A percentile compares a stretch with the other conserved stretches of the same genome.
Evolutionary conservation across 495 filamentous ascomycete species (phyloP).

Genomic region (Hyphodiscus hymeniophilus): DNA sequence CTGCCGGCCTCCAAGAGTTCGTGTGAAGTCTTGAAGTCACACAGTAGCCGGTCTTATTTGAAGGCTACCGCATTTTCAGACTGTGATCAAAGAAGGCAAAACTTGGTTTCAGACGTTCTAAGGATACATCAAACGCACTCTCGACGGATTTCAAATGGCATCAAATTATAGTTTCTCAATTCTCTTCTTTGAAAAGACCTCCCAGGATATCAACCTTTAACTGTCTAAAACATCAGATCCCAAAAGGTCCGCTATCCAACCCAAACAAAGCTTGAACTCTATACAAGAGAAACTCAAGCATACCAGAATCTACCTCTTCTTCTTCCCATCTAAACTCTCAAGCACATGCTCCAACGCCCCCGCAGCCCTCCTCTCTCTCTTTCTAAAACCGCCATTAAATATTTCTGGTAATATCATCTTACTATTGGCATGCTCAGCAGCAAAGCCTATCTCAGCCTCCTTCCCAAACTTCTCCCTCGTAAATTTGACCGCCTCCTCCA

Average conservation of each 20-base stretch:
- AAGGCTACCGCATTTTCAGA: too few species aligned
- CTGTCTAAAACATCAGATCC: not conserved
- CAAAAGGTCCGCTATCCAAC: not conserved
- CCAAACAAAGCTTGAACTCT: not conserved
- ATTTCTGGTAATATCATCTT: slow-evolving; percentile 47
- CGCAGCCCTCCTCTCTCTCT: slow-evolving; percentile 33
- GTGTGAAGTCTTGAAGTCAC: too few species aligned
- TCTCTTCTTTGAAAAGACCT: not conserved
- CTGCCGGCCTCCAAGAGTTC: too few species aligned
- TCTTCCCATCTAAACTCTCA: slow-evolving; percentile 14
- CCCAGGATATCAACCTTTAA: not conserved
- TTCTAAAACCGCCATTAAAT: slow-evolving; percentile 52
- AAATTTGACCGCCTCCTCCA: slow-evolving; percentile 55
- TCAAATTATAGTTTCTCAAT: not conserved
- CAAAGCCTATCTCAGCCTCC: slow-evolving; percentile 55
- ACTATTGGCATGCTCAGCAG: slow-evolving; percentile 59
- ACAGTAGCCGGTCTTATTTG: too few species aligned
- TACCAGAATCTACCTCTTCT: slow-evolving; percentile 16
- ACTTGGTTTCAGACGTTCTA: too few species aligned
- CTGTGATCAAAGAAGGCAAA: too few species aligned
- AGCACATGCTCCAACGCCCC: slow-evolving; percentile 17
- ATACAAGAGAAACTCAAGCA: slow-evolving; percentile 1
- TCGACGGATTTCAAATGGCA: too few species aligned
- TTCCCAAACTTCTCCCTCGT: slow-evolving; percentile 48
- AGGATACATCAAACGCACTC: too few species aligned